A percentile compares a stretch with the other conserved stretches of the same genome.
phyloP scores from a whole-genome alignment of 768 basidiomycete genomes.

The Trametes cingulata region DNA sequence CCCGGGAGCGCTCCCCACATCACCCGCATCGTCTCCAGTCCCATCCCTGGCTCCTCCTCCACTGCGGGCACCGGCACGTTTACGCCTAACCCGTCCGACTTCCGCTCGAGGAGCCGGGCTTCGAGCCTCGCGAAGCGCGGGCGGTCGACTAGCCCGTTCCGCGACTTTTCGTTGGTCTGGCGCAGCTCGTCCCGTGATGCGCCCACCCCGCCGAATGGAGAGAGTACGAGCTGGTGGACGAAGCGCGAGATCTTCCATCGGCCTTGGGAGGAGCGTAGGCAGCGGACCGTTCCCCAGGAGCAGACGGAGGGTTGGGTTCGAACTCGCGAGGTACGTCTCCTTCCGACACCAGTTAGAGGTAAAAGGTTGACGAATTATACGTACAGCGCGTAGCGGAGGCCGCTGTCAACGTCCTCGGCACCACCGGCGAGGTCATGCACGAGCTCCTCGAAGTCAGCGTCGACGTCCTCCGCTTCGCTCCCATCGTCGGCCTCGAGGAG shows the following conservation, averaged over 20 bases:
- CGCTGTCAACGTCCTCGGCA: slow-evolving; percentile 41
- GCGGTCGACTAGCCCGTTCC: slow-evolving; percentile 21
- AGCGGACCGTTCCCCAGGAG: slow-evolving; percentile 28
- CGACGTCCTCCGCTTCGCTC: slow-evolving; percentile 51
- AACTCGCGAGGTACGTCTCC: slow-evolving; percentile 28
- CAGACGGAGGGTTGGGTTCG: slow-evolving; percentile 32
- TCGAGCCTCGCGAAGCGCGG: slow-evolving; percentile 11
- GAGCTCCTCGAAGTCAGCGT: slow-evolving; percentile 45
- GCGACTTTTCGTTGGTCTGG: slow-evolving; percentile 20
- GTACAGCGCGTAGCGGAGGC: slow-evolving; percentile 29
- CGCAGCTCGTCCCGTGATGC: neutral
- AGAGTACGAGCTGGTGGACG: slow-evolving; percentile 30
- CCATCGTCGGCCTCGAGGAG: slow-evolving; percentile 54
- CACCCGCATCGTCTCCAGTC: slow-evolving; percentile 15
- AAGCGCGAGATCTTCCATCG: slow-evolving; percentile 19
- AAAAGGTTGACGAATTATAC: too few species aligned
- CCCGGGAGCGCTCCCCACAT: slow-evolving; percentile 13
- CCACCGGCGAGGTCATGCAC: slow-evolving; percentile 42
- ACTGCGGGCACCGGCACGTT: slow-evolving; percentile 13
- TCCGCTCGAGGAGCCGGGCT: slow-evolving; percentile 19
- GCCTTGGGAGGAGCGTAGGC: slow-evolving; percentile 31
- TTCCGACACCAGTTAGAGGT: too few species aligned
- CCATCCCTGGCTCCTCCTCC: slow-evolving; percentile 5
- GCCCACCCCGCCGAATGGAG: slow-evolving; percentile 23
- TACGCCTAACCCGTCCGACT: slow-evolving; percentile 2